Conservation (phyloP, 805 yeast genomes). For the Cyberlindnera mississippiensis region DNA sequence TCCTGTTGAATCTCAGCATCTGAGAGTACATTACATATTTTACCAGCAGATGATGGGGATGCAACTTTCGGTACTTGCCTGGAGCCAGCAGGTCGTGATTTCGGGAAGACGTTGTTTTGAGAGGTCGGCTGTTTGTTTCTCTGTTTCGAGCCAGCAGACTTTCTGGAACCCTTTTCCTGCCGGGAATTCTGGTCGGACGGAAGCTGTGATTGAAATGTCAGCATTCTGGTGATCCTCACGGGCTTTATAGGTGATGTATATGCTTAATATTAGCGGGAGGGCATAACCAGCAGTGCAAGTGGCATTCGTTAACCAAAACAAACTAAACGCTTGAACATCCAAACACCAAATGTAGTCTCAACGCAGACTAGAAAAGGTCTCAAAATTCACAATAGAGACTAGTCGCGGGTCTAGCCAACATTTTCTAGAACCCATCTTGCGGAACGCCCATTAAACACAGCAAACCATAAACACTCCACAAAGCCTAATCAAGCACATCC, state of each 20-base stretch:
- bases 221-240: conserved; percentile 2
- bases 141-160: neutral
- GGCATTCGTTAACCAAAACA: neutral
- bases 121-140: neutral
- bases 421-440: neutral
- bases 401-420: neutral
- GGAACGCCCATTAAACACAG: neutral
- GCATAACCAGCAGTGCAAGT: neutral
- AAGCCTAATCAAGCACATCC: no score
- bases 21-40: neutral
- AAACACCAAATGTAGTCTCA: neutral
- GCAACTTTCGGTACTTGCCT: neutral
- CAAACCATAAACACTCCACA: neutral
- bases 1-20: conserved; percentile 15
- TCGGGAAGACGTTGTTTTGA: conserved; percentile 8
- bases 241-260: neutral
- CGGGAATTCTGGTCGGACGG: neutral
- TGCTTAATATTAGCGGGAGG: neutral
- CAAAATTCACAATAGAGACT: neutral
- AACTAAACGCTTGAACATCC: neutral
- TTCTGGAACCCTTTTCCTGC: conserved; percentile 1
- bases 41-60: neutral
- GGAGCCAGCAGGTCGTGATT: neutral
- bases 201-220: conserved; percentile 10
- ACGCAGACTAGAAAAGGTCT: neutral